A percentile compares a stretch with the other conserved stretches of the same genome.
Evolutionary conservation across 1,284 basidiomycete genomes (phyloP).

Genomic region (Malassezia restricta): DNA sequence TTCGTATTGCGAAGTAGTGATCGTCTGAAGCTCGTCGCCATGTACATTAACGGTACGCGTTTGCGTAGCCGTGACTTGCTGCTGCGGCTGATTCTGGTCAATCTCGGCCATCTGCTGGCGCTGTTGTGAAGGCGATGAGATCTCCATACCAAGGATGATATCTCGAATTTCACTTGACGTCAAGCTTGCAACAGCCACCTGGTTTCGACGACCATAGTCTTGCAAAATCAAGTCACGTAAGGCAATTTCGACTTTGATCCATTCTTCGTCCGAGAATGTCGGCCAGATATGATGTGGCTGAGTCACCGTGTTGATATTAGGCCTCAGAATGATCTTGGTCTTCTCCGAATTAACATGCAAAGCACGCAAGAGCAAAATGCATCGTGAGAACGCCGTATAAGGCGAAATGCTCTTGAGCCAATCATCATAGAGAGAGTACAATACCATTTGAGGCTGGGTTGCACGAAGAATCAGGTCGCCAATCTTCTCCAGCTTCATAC

Average conservation of each 20-base stretch:
- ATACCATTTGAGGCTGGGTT: conserved; percentile 96
- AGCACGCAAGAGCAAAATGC: conserved; percentile 86
- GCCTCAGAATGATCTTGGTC: conserved; percentile 59
- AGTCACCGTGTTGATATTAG: conserved; percentile 61
- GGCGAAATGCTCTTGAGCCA: conserved; percentile 98
- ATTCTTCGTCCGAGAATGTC: conserved; percentile 82
- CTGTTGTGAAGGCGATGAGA: conserved; percentile 67
- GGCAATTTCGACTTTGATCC: conserved; percentile 98
- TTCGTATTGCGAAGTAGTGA: conserved; percentile 96
- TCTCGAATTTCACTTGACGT: conserved; percentile 78
- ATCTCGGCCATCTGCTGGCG: conserved; percentile 99
- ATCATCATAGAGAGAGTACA: conserved; percentile 96
- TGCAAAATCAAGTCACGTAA: conserved; percentile 54
- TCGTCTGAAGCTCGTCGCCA: conserved; percentile 88
- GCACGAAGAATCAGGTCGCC: conserved; percentile 93
- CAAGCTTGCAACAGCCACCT: conserved; percentile 92
- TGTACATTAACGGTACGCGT: conserved; percentile 95
- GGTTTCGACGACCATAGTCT: conserved; percentile 98
- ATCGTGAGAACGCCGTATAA: conserved; percentile 95
- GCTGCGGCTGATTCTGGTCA: conserved; percentile 77
- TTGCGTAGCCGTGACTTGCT: conserved; percentile 90
- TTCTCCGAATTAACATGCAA: conserved; percentile 99
- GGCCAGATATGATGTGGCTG: conserved; percentile 98
- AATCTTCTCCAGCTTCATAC: conserved; percentile 99
- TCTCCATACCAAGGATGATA: conserved; percentile 60